A percentile compares a stretch with the other conserved stretches of the same genome.
Conservation (phyloP, 345 rosid species). For the Eucalyptus paniculata region DNA sequence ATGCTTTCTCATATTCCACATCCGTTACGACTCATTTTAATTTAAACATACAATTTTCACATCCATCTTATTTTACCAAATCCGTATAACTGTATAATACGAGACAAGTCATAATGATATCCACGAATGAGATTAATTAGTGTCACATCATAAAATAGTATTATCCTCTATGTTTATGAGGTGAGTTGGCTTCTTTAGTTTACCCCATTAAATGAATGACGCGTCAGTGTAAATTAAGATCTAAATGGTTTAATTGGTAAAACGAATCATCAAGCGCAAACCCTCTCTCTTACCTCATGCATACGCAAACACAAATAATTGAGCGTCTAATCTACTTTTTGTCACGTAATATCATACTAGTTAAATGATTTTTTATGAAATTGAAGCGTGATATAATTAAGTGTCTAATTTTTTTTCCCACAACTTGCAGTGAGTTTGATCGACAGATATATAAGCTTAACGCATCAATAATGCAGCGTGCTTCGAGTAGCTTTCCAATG, state of each 20-base stretch:
- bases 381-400: neutral
- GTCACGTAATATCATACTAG: neutral
- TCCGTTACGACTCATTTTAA: neutral
- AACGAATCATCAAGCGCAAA: neutral
- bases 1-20: neutral
- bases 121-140: neutral
- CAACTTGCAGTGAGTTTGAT: neutral
- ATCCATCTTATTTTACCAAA: neutral
- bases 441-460: neutral
- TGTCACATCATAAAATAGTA: neutral
- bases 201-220: neutral
- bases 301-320: neutral
- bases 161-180: neutral
- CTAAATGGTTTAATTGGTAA: neutral
- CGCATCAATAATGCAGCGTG: neutral
- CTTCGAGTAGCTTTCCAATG: neutral
- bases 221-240: neutral
- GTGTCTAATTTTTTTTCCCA: neutral
- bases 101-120: neutral
- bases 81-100: neutral
- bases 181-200: neutral
- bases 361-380: neutral
- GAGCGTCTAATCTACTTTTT: neutral
- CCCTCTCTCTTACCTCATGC: neutral
- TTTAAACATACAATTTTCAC: neutral